Percentiles rank a stretch among this genome's conserved stretches.
Evolutionary conservation across 2,329 filamentous ascomycete species (phyloP).

Genomic region (Penicillium sp.): DNA sequence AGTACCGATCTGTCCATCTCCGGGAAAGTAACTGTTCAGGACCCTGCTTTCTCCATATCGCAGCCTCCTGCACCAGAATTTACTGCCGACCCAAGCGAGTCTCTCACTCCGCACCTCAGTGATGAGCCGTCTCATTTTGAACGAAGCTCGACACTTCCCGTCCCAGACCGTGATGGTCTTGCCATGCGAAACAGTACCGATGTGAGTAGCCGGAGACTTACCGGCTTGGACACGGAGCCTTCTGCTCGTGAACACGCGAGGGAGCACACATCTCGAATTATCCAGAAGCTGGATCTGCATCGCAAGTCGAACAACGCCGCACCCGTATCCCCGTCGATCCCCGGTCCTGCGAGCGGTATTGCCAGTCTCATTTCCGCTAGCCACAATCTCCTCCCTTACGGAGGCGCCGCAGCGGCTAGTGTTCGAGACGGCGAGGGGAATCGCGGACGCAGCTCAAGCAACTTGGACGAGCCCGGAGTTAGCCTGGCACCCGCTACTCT

Average conservation of each 20-base stretch:
- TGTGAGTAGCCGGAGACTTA: constrained; percentile 55
- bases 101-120: constrained; percentile 57
- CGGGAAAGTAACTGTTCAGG: constrained; percentile 50
- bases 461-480: constrained; percentile 55
- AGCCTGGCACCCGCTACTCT: constrained; percentile 80
- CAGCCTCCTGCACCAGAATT: constrained; percentile 88
- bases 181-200: constrained; percentile 72
- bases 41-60: constrained; percentile 88
- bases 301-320: constrained; percentile 69
- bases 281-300: constrained; percentile 88
- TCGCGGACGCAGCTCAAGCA: constrained; percentile 36
- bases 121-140: constrained; percentile 62
- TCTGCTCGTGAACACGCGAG: constrained; percentile 70
- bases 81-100: constrained; percentile 74
- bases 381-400: constrained; percentile 73
- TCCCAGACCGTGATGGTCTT: constrained; percentile 64
- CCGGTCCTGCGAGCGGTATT: constrained; percentile 64
- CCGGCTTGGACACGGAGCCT: constrained; percentile 60
- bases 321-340: constrained; percentile 46
- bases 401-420: constrained; percentile 48
- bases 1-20: constrained; percentile 52
- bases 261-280: constrained; percentile 84
- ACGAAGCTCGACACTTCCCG: constrained; percentile 63
- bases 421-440: constrained; percentile 37
- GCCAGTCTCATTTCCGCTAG: constrained; percentile 84